phyloP scores from a whole-genome alignment of 164 flowering plant genomes.

The Kingdonia uniflora region DNA sequence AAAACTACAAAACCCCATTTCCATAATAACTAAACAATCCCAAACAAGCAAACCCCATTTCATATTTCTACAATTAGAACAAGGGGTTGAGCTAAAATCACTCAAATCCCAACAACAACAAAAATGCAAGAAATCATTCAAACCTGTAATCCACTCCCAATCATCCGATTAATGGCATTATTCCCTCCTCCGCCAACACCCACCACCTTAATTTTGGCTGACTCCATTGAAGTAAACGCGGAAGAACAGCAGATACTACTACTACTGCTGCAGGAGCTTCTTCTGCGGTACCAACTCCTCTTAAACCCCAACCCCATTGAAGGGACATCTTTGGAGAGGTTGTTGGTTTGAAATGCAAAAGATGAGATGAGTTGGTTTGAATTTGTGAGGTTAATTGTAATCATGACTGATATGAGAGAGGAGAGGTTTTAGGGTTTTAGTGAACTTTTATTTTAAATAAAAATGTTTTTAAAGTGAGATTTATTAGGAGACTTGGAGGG shows the following conservation, averaged over 20 bases:
- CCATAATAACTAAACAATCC: background rate
- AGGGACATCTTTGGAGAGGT: constrained; percentile 3
- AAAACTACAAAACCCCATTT: background rate
- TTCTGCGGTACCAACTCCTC: constrained; percentile 3
- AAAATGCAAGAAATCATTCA: too few relatives aligned
- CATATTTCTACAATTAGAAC: constrained; percentile 1
- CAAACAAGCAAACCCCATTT: background rate
- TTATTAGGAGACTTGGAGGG: background rate
- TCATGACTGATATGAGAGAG: constrained; percentile 18
- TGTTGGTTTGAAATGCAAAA: constrained; percentile 14
- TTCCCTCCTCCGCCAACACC: constrained; percentile 99
- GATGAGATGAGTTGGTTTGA: constrained; percentile 25
- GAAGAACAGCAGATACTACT: constrained; percentile 12
- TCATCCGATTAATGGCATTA: constrained; percentile 97
- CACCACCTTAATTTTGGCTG: constrained; percentile 91
- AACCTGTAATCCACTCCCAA: constrained; percentile 87
- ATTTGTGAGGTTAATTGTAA: constrained; percentile 29
- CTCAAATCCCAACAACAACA: background rate
- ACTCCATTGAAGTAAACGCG: constrained; percentile 51
- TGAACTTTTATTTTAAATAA: background rate
- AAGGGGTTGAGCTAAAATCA: constrained; percentile 1
- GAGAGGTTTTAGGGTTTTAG: constrained; percentile 6
- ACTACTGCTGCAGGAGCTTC: constrained; percentile 5
- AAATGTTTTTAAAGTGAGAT: background rate
- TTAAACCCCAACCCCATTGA: constrained; percentile 4